Evolutionary conservation across 805 yeast species (phyloP).

Genomic region (Candida khao-thaluensis): DNA sequence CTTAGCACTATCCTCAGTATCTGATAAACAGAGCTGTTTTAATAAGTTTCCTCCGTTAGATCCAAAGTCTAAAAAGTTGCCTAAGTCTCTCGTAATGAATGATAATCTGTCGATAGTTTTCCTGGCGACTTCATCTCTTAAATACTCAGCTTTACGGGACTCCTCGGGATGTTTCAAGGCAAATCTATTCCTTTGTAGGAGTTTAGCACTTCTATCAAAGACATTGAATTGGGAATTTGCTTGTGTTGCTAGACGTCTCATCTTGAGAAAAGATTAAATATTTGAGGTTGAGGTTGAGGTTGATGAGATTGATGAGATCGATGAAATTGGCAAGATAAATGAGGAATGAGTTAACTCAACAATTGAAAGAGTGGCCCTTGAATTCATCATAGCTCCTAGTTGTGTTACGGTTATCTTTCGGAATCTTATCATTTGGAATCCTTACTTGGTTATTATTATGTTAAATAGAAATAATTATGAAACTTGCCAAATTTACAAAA

Average conservation of each 20-base stretch:
- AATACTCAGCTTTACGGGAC: constrained; percentile 63
- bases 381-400: no score
- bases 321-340: no score
- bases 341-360: no score
- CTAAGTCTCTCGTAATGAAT: constrained; percentile 64
- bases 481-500: no score
- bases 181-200: constrained; percentile 57
- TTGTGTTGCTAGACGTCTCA: constrained; percentile 27
- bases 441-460: no score
- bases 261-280: no score
- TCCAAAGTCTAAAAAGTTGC: constrained; percentile 67
- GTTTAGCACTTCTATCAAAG: constrained; percentile 64
- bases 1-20: constrained; percentile 43
- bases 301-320: not conserved
- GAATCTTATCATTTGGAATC: no score
- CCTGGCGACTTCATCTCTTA: constrained; percentile 70
- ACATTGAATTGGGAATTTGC: constrained; percentile 34
- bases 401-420: no score
- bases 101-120: constrained; percentile 75
- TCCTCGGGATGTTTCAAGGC: constrained; percentile 42
- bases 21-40: constrained; percentile 33
- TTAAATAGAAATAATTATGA: no score
- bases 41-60: constrained; percentile 67
- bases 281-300: not conserved
- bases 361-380: no score